Percentiles rank a stretch among this genome's conserved stretches.
These are phyloP conservation scores for Diaporthe eres DNA, from an alignment of 2,329 filamentous ascomycete species.

Conservation along the genomic window DNA sequence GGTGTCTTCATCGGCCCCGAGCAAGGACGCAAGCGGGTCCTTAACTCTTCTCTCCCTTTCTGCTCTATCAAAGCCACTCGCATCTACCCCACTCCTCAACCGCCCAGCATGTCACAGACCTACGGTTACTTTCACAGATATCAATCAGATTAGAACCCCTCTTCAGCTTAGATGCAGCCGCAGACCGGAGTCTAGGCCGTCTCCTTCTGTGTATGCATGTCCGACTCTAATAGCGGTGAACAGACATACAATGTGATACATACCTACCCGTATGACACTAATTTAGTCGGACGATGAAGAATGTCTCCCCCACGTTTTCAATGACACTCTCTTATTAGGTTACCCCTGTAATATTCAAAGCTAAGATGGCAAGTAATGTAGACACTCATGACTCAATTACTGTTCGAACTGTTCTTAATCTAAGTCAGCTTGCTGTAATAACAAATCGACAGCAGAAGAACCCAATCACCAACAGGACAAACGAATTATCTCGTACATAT, in stretches of 20 bases:
- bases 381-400: neutral
- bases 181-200: neutral
- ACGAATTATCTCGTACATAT: neutral
- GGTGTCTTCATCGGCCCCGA: conserved; percentile 19
- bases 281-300: neutral
- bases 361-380: neutral
- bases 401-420: neutral
- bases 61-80: neutral
- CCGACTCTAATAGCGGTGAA: neutral
- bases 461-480: neutral
- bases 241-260: neutral
- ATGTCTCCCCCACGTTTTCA: neutral
- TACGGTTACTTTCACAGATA: neutral
- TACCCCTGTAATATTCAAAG: neutral
- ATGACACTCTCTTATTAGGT: too few relatives aligned
- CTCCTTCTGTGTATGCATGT: neutral
- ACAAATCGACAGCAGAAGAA: neutral
- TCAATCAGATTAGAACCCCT: neutral
- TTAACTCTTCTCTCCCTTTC: neutral
- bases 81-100: neutral
- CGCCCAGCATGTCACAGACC: neutral
- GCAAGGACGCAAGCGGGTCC: neutral
- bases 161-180: neutral
- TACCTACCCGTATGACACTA: too few relatives aligned
- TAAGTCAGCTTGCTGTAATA: too few relatives aligned